A percentile compares a stretch with the other conserved stretches of the same genome.
These are phyloP conservation scores for Auricularia sp. DNA, from an alignment of 768 basidiomycete genomes.

Conservation along the genomic window DNA sequence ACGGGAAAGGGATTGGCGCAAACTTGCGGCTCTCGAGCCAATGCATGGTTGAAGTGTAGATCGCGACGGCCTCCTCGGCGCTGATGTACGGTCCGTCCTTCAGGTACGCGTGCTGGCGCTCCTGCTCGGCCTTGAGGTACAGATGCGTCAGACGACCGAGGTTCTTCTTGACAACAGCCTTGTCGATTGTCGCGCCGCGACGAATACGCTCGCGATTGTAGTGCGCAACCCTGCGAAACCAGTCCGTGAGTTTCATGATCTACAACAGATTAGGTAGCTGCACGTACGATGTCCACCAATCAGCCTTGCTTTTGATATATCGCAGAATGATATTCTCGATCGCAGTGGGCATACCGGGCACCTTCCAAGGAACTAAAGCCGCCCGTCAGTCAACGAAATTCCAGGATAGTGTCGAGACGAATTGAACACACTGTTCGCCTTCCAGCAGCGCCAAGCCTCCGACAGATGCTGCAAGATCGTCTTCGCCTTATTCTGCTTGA, in stretches of 20 bases:
- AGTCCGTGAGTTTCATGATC: neutral
- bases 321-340: slow-evolving; percentile 98
- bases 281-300: slow-evolving; percentile 92
- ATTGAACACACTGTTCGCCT: slow-evolving; percentile 63
- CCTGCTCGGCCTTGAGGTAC: slow-evolving; percentile 97
- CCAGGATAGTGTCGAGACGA: neutral
- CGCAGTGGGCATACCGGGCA: slow-evolving; percentile 97
- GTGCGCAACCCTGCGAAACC: slow-evolving; percentile 64
- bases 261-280: neutral
- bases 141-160: slow-evolving; percentile 93
- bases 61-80: slow-evolving; percentile 96
- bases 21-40: slow-evolving; percentile 98
- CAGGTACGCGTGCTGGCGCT: slow-evolving; percentile 94
- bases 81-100: slow-evolving; percentile 99
- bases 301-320: slow-evolving; percentile 98
- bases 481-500: slow-evolving; percentile 99
- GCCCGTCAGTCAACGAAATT: neutral
- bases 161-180: slow-evolving; percentile 99
- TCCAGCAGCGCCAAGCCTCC: slow-evolving; percentile 98
- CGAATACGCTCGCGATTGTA: slow-evolving; percentile 97
- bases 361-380: slow-evolving; percentile 86
- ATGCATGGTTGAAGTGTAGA: slow-evolving; percentile 97
- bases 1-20: slow-evolving; percentile 98
- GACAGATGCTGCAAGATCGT: slow-evolving; percentile 96
- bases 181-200: slow-evolving; percentile 93